A percentile compares a stretch with the other conserved stretches of the same genome.
Conservation (phyloP, 371 early-diverging fungal genomes). For the Chytridiales sp. region DNA sequence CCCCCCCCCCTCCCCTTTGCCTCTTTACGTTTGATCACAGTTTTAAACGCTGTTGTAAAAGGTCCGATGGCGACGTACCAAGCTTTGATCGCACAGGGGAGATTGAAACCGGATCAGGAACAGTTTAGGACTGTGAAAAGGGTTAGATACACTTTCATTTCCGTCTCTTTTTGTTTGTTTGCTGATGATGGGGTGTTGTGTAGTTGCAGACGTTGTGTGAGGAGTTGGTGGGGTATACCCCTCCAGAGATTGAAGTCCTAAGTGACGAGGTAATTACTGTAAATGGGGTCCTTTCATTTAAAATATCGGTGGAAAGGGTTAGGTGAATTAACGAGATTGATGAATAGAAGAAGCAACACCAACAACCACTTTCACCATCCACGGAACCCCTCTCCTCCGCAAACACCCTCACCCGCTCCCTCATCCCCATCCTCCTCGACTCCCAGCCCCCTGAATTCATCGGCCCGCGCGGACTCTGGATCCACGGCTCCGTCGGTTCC, state of each 20-base stretch:
- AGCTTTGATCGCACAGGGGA: conserved; percentile 16
- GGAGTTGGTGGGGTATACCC: conserved; percentile 19
- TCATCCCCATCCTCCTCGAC: conserved; percentile 15
- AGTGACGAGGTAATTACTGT: neutral
- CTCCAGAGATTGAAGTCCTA: conserved; percentile 11
- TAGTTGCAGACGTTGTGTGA: conserved; percentile 30
- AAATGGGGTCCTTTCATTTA: neutral
- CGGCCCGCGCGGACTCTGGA: conserved; percentile 20
- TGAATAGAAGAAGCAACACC: neutral
- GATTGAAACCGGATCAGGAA: conserved; percentile 24
- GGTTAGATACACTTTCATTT: conserved; percentile 13
- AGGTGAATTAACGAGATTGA: conserved; percentile 7
- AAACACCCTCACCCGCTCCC: conserved; percentile 11
- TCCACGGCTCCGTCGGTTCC: conserved; percentile 23
- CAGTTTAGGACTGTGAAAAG: conserved; percentile 23
- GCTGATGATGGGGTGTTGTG: neutral
- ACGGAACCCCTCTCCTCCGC: too few species aligned
- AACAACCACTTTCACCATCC: too few species aligned
- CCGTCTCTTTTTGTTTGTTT: neutral
- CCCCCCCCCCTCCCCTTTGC: too few species aligned
- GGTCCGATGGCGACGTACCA: conserved; percentile 25
- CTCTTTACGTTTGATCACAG: too few species aligned
- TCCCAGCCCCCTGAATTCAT: conserved; percentile 7
- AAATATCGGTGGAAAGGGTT: neutral
- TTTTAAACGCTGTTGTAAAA: too few species aligned